A percentile compares a stretch with the other conserved stretches of the same genome.
phyloP scores from a whole-genome alignment of 768 basidiomycete genomes.

The Pleurotus citrinopileatus region DNA sequence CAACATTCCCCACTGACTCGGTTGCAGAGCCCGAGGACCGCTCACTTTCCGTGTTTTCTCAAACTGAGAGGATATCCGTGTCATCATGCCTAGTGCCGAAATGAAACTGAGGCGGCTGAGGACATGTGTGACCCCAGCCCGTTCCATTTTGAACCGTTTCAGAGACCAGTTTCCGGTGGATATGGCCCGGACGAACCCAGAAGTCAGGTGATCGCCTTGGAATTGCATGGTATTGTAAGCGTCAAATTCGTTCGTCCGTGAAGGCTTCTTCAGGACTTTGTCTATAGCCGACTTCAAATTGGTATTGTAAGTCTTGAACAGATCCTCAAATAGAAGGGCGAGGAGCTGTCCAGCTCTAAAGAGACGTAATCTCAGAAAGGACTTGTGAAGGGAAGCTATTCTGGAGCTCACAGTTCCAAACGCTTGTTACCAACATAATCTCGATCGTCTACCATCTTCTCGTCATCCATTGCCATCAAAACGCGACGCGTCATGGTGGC shows the following conservation, averaged over 20 bases:
- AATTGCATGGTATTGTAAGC: conserved; percentile 94
- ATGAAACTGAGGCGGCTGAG: conserved; percentile 94
- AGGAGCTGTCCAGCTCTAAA: conserved; percentile 91
- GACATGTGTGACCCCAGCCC: conserved; percentile 97
- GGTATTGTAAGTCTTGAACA: conserved; percentile 98
- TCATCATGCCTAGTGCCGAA: conserved; percentile 99
- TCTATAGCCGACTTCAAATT: conserved; percentile 95
- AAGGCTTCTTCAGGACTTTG: conserved; percentile 95
- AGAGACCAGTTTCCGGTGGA: conserved; percentile 99
- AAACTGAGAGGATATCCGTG: conserved; percentile 96
- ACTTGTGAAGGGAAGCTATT: conserved; percentile 9
- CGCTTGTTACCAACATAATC: conserved; percentile 99
- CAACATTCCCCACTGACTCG: conserved; percentile 98
- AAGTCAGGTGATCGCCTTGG: conserved; percentile 93
- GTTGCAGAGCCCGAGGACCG: conserved; percentile 94
- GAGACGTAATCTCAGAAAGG: conserved; percentile 13
- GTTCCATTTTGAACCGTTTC: conserved; percentile 99
- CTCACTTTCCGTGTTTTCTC: conserved; percentile 99
- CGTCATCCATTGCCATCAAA: conserved; percentile 94
- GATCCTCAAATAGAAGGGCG: conserved; percentile 93
- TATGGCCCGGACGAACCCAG: conserved; percentile 95
- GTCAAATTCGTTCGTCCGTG: conserved; percentile 91
- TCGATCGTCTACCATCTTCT: conserved; percentile 95
- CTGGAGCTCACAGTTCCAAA: conserved; percentile 78
- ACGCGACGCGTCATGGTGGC: conserved; percentile 97